Conservation (phyloP, 2,329 filamentous ascomycete genomes). For the Stagonosporopsis chrysanthemi region DNA sequence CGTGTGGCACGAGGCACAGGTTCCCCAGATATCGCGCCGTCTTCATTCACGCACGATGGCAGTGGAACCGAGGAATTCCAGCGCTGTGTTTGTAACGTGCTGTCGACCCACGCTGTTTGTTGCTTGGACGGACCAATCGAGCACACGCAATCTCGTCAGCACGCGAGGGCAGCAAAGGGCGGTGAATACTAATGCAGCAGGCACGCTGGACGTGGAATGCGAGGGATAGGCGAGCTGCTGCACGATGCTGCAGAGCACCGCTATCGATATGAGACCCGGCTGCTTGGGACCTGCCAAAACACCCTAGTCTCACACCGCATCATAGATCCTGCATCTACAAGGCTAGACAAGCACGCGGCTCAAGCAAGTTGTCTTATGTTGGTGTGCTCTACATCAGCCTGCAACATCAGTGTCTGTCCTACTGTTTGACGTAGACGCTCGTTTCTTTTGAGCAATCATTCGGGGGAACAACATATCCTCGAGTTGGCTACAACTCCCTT, state of each 20-base stretch:
- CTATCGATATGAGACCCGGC: conserved; percentile 14
- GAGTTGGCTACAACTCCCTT: too few relatives aligned
- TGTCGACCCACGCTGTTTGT: conserved; percentile 9
- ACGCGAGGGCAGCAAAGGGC: conserved; percentile 23
- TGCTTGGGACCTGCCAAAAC: conserved; percentile 10
- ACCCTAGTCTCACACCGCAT: conserved; percentile 14
- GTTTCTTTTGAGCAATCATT: too few relatives aligned
- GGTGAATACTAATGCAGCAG: conserved; percentile 22
- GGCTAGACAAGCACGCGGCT: not conserved
- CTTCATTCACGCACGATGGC: conserved; percentile 28
- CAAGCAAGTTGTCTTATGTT: not conserved
- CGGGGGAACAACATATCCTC: too few relatives aligned
- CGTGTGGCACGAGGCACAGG: conserved; percentile 28
- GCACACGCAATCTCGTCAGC: not conserved
- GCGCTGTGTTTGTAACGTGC: conserved; percentile 10
- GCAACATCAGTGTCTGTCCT: not conserved
- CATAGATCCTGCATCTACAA: not conserved
- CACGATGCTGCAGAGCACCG: conserved; percentile 9
- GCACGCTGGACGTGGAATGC: conserved; percentile 16
- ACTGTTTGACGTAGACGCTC: too few relatives aligned
- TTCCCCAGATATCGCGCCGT: conserved; percentile 31
- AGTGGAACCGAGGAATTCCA: conserved; percentile 21
- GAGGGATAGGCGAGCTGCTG: conserved; percentile 13
- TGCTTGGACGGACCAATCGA: conserved; percentile 12
- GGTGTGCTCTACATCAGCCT: not conserved